A percentile compares a stretch with the other conserved stretches of the same genome.
Evolutionary conservation across 805 yeast genomes (phyloP).

Genomic region (Huiozyma sinensis): DNA sequence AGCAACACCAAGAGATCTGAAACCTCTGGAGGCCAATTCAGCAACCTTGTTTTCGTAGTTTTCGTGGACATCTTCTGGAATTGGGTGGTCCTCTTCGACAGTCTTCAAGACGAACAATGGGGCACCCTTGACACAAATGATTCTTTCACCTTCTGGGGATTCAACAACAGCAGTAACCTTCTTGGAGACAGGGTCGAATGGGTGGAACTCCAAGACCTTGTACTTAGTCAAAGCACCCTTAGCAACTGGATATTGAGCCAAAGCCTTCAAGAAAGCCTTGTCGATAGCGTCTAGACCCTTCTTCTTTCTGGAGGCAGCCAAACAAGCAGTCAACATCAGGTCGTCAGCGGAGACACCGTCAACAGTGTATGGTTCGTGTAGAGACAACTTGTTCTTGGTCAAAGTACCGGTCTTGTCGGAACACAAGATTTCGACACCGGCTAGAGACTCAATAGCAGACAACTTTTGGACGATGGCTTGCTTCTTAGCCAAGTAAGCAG

Average conservation of each 20-base stretch:
- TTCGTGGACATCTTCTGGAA: constrained; percentile 87
- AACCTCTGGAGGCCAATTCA: constrained; percentile 96
- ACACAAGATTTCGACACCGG: constrained; percentile 96
- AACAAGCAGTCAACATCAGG: constrained; percentile 92
- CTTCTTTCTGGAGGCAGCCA: constrained; percentile 96
- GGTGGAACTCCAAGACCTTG: constrained; percentile 92
- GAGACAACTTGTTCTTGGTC: constrained; percentile 92
- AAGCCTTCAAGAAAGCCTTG: constrained; percentile 89
- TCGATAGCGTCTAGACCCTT: constrained; percentile 97
- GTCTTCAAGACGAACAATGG: constrained; percentile 94
- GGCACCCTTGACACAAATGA: constrained; percentile 95
- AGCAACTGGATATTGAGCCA: constrained; percentile 82
- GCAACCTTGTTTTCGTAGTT: constrained; percentile 95
- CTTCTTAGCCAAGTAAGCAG: constrained; percentile 94
- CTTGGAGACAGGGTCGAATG: constrained; percentile 96
- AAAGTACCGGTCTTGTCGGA: constrained; percentile 97
- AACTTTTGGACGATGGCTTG: constrained; percentile 95
- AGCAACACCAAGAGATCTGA: constrained; percentile 97
- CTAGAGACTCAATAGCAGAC: constrained; percentile 93
- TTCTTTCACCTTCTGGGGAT: constrained; percentile 92
- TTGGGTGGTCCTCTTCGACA: constrained; percentile 94
- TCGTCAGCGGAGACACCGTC: constrained; percentile 95
- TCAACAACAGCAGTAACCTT: constrained; percentile 91
- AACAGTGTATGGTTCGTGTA: constrained; percentile 96
- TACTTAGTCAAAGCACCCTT: constrained; percentile 86